A percentile compares a stretch with the other conserved stretches of the same genome.
These are phyloP conservation scores for Colletotrichum musicola DNA, from an alignment of 2,329 filamentous ascomycete species.

Conservation along the genomic window DNA sequence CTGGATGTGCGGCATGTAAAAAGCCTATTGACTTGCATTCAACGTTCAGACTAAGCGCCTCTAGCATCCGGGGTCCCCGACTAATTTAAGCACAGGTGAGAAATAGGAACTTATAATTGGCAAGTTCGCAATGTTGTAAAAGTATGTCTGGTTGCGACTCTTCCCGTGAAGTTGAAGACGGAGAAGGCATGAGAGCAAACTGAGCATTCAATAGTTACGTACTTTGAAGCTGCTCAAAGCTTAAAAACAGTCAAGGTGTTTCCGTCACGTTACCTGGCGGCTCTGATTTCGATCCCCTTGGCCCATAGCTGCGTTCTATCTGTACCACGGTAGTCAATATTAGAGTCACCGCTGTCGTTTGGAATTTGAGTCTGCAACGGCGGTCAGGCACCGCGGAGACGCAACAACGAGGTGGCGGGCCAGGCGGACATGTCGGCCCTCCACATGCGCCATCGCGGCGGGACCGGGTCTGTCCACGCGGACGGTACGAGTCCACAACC, in stretches of 20 bases:
- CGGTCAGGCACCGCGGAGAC: not conserved
- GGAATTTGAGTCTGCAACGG: not conserved
- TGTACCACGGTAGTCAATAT: not conserved
- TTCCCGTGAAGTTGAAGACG: too few relatives aligned
- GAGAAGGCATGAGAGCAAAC: too few relatives aligned
- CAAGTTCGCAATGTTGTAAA: too few relatives aligned
- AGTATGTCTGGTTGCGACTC: too few relatives aligned
- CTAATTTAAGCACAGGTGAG: too few relatives aligned
- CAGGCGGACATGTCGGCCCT: not conserved
- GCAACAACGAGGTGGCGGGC: not conserved
- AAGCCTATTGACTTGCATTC: not conserved
- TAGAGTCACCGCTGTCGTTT: not conserved
- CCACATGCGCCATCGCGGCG: conserved; percentile 10
- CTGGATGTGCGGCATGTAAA: not conserved
- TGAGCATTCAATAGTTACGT: not conserved
- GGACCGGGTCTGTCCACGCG: conserved; percentile 23
- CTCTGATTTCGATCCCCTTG: not conserved
- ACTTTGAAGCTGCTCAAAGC: not conserved
- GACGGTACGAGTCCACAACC: conserved; percentile 4
- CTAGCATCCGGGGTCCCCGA: too few relatives aligned
- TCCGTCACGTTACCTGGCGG: not conserved
- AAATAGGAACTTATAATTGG: too few relatives aligned
- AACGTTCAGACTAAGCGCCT: too few relatives aligned
- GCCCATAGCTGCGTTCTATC: too few relatives aligned
- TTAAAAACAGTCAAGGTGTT: not conserved